These are phyloP conservation scores for Arabidopsis arenosa DNA, from an alignment of 345 rosid species.

Conservation along the genomic window DNA sequence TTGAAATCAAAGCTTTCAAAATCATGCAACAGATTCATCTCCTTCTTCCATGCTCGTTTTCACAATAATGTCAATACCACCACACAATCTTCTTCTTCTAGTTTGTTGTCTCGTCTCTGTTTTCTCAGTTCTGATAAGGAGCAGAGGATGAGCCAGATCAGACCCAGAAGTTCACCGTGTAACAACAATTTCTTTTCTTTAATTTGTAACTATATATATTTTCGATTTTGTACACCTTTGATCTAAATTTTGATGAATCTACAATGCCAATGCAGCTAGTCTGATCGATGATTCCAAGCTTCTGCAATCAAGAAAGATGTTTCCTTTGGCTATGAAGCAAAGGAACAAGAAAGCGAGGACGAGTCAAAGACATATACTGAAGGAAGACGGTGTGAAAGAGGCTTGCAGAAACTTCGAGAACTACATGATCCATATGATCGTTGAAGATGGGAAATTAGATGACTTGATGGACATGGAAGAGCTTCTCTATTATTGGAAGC, in stretches of 20 bases:
- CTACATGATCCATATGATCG: conserved; percentile 77
- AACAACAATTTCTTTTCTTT: neutral
- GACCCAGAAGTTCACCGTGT: conserved; percentile 45
- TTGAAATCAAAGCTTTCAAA: conserved; percentile 60
- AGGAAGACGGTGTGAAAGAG: conserved; percentile 56
- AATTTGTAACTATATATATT: neutral
- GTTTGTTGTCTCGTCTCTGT: conserved; percentile 39
- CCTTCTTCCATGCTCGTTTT: conserved; percentile 43
- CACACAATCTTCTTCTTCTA: conserved; percentile 30
- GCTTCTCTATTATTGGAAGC: conserved; percentile 76
- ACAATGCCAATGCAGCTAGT: conserved; percentile 33
- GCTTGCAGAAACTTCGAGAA: conserved; percentile 86
- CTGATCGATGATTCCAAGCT: conserved; percentile 30
- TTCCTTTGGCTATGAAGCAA: conserved; percentile 55
- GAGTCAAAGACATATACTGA: conserved; percentile 14
- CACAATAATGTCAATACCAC: conserved; percentile 25
- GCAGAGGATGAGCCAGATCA: conserved; percentile 44
- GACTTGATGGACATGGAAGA: conserved; percentile 82
- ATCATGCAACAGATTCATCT: conserved; percentile 51
- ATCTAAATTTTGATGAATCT: neutral
- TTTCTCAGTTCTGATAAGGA: conserved; percentile 40
- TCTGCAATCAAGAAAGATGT: conserved; percentile 42
- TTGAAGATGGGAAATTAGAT: conserved; percentile 68
- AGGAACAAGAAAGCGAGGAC: conserved; percentile 31
- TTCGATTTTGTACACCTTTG: neutral